Evolutionary conservation across 2,329 filamentous ascomycete species (phyloP).

Genomic region (Paraconiothyrium sp.): DNA sequence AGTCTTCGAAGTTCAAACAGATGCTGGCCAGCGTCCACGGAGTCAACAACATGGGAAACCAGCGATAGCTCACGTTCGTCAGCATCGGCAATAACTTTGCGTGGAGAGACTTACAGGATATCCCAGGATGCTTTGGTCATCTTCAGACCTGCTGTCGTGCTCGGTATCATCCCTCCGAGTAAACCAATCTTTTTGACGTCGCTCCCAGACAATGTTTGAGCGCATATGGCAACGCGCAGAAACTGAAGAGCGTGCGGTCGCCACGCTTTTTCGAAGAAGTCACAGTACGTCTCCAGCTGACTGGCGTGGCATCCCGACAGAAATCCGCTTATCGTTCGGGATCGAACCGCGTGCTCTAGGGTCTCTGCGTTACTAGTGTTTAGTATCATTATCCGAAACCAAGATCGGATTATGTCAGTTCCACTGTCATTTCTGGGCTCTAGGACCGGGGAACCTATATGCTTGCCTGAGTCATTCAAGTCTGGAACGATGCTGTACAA

Average conservation of each 20-base stretch:
- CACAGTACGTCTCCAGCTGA: conserved; percentile 39
- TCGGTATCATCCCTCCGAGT: conserved; percentile 37
- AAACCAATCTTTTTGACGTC: conserved; percentile 36
- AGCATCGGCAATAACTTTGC: not conserved
- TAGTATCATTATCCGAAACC: conserved; percentile 44
- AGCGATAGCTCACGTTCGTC: conserved; percentile 31
- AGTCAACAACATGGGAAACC: conserved; percentile 38
- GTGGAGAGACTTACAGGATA: conserved; percentile 33
- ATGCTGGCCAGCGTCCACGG: conserved; percentile 39
- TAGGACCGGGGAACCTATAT: conserved; percentile 13
- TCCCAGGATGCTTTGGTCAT: conserved; percentile 44
- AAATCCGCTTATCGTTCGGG: conserved; percentile 35
- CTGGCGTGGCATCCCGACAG: conserved; percentile 35
- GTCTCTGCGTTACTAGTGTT: conserved; percentile 39
- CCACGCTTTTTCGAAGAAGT: conserved; percentile 45
- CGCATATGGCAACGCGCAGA: conserved; percentile 39
- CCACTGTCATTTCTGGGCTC: conserved; percentile 26
- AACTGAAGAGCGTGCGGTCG: conserved; percentile 40
- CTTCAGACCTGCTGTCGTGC: conserved; percentile 30
- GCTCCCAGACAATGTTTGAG: conserved; percentile 34
- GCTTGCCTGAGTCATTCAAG: conserved; percentile 24
- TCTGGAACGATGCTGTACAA: conserved; percentile 40
- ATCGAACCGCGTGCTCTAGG: conserved; percentile 35
- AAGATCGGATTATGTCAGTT: conserved; percentile 35
- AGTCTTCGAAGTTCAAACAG: conserved; percentile 43